Evolutionary conservation across 1,284 basidiomycete species (phyloP).

Genomic region (Blastosporella zonata): DNA sequence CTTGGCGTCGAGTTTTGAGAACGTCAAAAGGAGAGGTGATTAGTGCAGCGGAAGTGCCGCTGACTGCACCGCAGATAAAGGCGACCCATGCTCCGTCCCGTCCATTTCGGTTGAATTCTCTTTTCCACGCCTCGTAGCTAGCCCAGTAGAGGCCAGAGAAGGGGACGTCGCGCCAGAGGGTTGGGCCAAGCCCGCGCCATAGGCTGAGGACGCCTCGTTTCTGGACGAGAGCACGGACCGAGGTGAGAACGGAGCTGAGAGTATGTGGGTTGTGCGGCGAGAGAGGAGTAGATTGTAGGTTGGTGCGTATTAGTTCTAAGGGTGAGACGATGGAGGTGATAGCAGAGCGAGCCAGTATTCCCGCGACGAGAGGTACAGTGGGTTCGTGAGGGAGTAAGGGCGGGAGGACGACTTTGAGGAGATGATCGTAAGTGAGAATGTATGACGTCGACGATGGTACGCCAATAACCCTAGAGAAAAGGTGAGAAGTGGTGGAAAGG

Average conservation of each 20-base stretch:
- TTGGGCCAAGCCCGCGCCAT: constrained; percentile 90
- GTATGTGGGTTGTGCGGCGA: constrained; percentile 70
- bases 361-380: constrained; percentile 77
- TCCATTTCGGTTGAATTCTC: constrained; percentile 47
- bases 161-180: constrained; percentile 95
- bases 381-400: constrained; percentile 53
- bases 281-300: constrained; percentile 84
- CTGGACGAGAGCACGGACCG: constrained; percentile 61
- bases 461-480: constrained; percentile 69
- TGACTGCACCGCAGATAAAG: constrained; percentile 80
- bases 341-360: constrained; percentile 77
- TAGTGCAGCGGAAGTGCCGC: constrained; percentile 82
- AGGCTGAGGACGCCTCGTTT: constrained; percentile 68
- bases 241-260: constrained; percentile 62
- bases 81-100: constrained; percentile 68
- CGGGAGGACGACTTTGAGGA: constrained; percentile 65
- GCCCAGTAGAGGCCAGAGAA: constrained; percentile 95
- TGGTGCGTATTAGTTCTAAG: constrained; percentile 91
- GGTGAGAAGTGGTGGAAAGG: constrained; percentile 3
- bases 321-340: constrained; percentile 86
- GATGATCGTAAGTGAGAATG: constrained; percentile 95
- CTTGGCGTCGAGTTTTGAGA: constrained; percentile 91
- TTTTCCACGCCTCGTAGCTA: constrained; percentile 69
- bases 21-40: constrained; percentile 96
- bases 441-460: constrained; percentile 93